Evolutionary conservation across 2,329 filamentous ascomycete genomes (phyloP).

Genomic region (Verticillium longisporum): DNA sequence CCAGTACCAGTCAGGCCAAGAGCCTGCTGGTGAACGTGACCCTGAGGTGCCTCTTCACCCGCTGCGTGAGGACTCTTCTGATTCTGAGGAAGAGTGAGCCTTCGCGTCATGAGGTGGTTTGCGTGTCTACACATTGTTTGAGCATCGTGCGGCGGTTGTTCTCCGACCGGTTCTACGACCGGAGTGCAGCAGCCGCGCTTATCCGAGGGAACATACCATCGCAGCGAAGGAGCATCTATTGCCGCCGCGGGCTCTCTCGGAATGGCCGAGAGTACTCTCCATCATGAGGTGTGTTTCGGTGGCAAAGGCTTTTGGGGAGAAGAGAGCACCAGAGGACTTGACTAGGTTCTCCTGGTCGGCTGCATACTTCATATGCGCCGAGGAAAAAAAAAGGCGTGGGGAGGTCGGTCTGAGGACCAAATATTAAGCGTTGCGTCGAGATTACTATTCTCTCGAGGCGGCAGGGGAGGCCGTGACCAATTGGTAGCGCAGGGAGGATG

Average conservation of each 20-base stretch:
- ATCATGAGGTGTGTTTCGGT: not conserved
- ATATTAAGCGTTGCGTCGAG: not conserved
- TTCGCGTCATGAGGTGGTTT: not conserved
- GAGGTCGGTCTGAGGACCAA: not conserved
- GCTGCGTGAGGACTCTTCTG: conserved; percentile 30
- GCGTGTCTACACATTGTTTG: not conserved
- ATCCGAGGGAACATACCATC: not conserved
- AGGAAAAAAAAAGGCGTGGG: not conserved
- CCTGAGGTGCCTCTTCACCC: conserved; percentile 14
- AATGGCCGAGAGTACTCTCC: not conserved
- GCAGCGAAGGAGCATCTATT: not conserved
- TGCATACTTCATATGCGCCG: no score
- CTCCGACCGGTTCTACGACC: not conserved
- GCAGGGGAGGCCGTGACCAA: not conserved
- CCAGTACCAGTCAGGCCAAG: conserved; percentile 29
- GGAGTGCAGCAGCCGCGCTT: not conserved
- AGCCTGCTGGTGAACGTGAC: conserved; percentile 14
- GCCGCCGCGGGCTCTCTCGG: not conserved
- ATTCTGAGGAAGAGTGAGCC: conserved; percentile 35
- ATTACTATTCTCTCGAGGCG: not conserved
- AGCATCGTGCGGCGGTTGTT: not conserved
- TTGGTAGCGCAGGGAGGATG: not conserved
- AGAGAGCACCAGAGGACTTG: not conserved
- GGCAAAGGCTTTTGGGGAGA: not conserved
- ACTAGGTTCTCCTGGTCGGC: not conserved